phyloP scores from a whole-genome alignment of 345 rosid species.

The Dipteronia sinensis region DNA sequence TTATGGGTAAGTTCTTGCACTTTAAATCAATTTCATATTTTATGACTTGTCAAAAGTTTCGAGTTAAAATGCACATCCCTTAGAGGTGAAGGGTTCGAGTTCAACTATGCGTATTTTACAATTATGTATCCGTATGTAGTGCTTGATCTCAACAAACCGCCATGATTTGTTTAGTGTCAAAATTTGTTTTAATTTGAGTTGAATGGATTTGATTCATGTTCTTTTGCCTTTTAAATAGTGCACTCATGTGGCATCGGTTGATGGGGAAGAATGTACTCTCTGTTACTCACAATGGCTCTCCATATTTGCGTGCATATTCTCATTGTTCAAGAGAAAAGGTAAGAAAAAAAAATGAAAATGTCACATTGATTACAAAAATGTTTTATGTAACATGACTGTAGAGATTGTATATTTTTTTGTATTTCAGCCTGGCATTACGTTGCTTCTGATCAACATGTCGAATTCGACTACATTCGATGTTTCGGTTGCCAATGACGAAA shows the following conservation, averaged over 20 bases:
- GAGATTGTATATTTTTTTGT: neutral
- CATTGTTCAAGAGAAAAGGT: slow-evolving; percentile 59
- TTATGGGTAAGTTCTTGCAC: slow-evolving; percentile 43
- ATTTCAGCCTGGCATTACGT: slow-evolving; percentile 34
- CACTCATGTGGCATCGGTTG: slow-evolving; percentile 63
- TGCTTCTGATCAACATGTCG: slow-evolving; percentile 55
- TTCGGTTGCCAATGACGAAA: slow-evolving; percentile 34
- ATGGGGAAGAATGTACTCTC: slow-evolving; percentile 57
- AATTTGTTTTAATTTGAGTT: no score
- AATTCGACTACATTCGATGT: slow-evolving; percentile 41
- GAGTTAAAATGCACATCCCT: no score
- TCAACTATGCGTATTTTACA: no score
- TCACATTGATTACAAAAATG: neutral
- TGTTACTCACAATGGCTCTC: slow-evolving; percentile 34
- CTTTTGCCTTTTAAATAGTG: slow-evolving; percentile 27
- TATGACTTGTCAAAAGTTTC: neutral
- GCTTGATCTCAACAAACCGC: no score
- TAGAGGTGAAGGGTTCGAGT: no score
- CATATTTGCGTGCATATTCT: slow-evolving; percentile 48
- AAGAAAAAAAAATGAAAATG: neutral
- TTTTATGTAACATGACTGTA: neutral
- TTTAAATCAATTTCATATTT: neutral
- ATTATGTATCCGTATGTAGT: no score
- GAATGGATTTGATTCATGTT: neutral
- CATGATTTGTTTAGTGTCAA: no score